Percentiles rank a stretch among this genome's conserved stretches.
phyloP scores from a whole-genome alignment of 192 early-diverging fungal genomes.

The Coemansia sp. region DNA sequence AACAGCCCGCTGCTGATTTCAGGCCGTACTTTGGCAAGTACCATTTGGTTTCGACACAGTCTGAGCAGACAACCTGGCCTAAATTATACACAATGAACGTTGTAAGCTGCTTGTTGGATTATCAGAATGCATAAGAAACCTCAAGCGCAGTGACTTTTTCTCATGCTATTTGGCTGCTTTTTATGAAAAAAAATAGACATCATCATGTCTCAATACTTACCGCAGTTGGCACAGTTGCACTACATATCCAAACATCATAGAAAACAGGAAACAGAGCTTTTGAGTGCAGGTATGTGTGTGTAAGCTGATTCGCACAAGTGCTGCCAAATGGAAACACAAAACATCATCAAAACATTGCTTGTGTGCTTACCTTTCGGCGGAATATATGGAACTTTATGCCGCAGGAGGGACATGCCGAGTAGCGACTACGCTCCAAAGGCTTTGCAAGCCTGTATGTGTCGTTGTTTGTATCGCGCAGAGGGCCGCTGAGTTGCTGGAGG shows the following conservation, averaged over 20 bases:
- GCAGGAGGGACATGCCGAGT: conserved; percentile 48
- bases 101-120: no score
- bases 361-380: conserved; percentile 39
- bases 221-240: conserved; percentile 45
- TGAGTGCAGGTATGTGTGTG: not conserved
- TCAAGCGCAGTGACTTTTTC: no score
- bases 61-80: conserved; percentile 50
- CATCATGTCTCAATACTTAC: conserved; percentile 19
- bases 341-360: conserved; percentile 1
- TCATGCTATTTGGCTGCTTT: no score
- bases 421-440: conserved; percentile 32
- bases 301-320: not conserved
- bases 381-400: conserved; percentile 46
- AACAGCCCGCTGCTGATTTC: conserved; percentile 32
- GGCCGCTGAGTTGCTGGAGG: conserved; percentile 29
- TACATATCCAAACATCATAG: not conserved
- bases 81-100: not conserved
- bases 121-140: no score
- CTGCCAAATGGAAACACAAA: not conserved
- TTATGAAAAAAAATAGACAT: no score
- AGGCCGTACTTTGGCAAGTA: conserved; percentile 54
- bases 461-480: conserved; percentile 27
- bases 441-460: conserved; percentile 23
- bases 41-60: conserved; percentile 43
- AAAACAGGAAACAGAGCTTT: not conserved